Evolutionary conservation across 2,329 filamentous ascomycete species (phyloP), one percentile per base, ranked within the genome.

Genomic region (Exophiala spinifera): DNA sequence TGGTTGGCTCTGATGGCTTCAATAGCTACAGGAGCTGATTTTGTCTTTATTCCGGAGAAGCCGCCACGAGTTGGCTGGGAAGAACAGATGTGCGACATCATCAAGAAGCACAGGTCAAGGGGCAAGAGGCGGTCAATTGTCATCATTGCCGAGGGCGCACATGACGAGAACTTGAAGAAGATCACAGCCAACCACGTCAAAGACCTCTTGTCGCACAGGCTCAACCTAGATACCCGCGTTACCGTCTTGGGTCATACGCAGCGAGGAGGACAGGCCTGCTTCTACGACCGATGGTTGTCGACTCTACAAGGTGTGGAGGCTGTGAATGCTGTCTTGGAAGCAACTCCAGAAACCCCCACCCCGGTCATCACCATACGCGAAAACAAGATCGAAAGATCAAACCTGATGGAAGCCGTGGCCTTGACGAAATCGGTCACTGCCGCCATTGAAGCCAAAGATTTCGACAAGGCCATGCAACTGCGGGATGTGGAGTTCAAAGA

Each of bases 121-220:
- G 94, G 94, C 67, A 99, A 97, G 81, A 84, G 94, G 66, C 95
- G 96, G 78, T 97, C 94, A 1, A 97, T 97, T 65, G 92, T 99
- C 66, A 96, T 99, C 65, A 88, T 99, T 49, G 94, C 94, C 49
- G 94, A 99, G 74, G 94, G 94, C 63, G 94, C 94, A 44, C 87
- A 91, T 63, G 91, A 96, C 73, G 81, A 82, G 61, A 75, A 92
- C 49, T 83, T 96, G 55, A 88, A 87, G 68, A 92, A 89, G 72
- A 95, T 99, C 66, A 84, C 84, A 0, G 85, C 90, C 8, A 76
- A 79, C 15, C 86, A 87, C 73, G 88, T 99, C 71, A 96, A 94
- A 71, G 83, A 92, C 63, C 83, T 97, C 47, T 82, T 99, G n/a
- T 86, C 90, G 34, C 76, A 87, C 17, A 85, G 88, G 10, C 82